These are phyloP conservation scores for Hypocrella siamensis DNA, from an alignment of 2,329 filamentous ascomycete genomes.

Conservation along the genomic window DNA sequence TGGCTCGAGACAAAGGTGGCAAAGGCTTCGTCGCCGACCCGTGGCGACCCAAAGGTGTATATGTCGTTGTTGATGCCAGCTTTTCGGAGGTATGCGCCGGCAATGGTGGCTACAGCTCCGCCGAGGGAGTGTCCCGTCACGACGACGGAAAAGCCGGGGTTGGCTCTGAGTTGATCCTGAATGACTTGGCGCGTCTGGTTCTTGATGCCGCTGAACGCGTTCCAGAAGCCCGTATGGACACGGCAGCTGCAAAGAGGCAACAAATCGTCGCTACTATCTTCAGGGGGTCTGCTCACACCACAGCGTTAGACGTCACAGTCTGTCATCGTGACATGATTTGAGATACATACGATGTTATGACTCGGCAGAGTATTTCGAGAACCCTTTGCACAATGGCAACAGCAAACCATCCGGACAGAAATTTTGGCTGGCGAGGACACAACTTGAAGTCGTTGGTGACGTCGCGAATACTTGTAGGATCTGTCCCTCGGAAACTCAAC, in stretches of 20 bases:
- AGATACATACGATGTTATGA: not conserved
- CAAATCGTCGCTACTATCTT: not conserved
- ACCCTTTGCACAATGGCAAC: not conserved
- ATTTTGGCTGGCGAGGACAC: not conserved
- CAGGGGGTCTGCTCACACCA: not conserved
- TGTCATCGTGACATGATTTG: no score
- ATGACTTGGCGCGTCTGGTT: not conserved
- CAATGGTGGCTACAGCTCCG: constrained; percentile 46
- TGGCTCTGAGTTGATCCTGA: not conserved
- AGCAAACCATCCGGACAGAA: not conserved
- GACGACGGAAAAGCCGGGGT: constrained; percentile 19
- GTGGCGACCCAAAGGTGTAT: constrained; percentile 53
- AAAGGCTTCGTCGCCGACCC: constrained; percentile 45
- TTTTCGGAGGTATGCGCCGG: constrained; percentile 36
- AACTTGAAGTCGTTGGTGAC: not conserved
- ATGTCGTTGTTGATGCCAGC: constrained; percentile 31
- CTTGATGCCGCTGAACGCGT: constrained; percentile 1
- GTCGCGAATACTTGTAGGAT: not conserved
- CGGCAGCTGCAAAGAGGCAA: constrained; percentile 1
- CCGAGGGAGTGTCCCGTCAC: constrained; percentile 54
- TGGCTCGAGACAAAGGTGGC: constrained; percentile 10
- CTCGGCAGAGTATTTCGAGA: not conserved
- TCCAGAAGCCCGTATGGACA: constrained; percentile 1
- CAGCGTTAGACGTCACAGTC: not conserved
- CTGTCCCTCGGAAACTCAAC: not conserved